These are phyloP conservation scores for Hypoxylon fuscum DNA, from an alignment of 495 filamentous ascomycete genomes.

Conservation along the genomic window DNA sequence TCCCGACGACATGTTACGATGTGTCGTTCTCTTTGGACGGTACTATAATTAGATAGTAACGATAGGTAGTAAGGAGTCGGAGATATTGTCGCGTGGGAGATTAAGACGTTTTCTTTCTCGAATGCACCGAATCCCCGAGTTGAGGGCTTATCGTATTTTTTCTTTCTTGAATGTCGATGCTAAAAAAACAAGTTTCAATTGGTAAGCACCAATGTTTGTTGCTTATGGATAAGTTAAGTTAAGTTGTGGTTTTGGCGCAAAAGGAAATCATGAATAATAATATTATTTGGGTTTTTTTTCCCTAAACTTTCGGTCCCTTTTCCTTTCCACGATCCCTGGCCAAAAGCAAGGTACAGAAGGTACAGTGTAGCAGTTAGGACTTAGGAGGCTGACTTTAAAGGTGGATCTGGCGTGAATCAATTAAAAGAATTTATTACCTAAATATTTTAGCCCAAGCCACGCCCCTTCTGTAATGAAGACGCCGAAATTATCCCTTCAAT, in stretches of 20 bases:
- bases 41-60: not conserved
- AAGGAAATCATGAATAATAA: too few relatives aligned
- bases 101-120: not conserved
- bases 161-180: too few relatives aligned
- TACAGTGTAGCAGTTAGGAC: slow-evolving; percentile 8
- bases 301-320: not conserved
- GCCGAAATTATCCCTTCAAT: slow-evolving; percentile 31
- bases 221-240: too few relatives aligned
- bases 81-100: slow-evolving; percentile 36
- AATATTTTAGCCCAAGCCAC: slow-evolving; percentile 27
- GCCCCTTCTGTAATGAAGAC: slow-evolving; percentile 6
- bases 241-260: too few relatives aligned
- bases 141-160: too few relatives aligned
- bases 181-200: too few relatives aligned
- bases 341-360: too few relatives aligned
- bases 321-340: too few relatives aligned
- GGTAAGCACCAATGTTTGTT: too few relatives aligned
- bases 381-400: slow-evolving; percentile 33
- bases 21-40: slow-evolving; percentile 7
- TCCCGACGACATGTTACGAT: slow-evolving; percentile 45
- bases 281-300: too few relatives aligned
- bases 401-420: slow-evolving; percentile 30
- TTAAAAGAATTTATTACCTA: not conserved
- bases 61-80: not conserved
- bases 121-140: slow-evolving; percentile 9